These are phyloP conservation scores for Sporobolomyces phaffii DNA, from an alignment of 768 basidiomycete genomes.

Conservation along the genomic window DNA sequence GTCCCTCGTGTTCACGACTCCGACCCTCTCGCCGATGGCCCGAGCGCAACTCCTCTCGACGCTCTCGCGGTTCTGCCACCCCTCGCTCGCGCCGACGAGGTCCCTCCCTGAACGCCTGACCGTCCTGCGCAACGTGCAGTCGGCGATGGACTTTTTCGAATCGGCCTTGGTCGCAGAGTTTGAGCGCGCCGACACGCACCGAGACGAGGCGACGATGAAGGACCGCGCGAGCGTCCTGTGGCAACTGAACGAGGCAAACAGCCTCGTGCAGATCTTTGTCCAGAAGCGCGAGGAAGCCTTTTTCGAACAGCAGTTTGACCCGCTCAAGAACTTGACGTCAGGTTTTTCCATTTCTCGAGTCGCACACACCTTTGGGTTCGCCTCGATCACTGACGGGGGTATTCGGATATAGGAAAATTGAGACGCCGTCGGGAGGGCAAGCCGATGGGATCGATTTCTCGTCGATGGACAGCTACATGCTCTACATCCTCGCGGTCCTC, in stretches of 20 bases:
- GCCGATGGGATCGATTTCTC: conserved; percentile 69
- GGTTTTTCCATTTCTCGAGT: conserved; percentile 12
- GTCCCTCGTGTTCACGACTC: conserved; percentile 60
- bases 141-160: conserved; percentile 82
- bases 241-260: conserved; percentile 72
- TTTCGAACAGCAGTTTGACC: conserved; percentile 76
- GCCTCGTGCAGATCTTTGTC: conserved; percentile 89
- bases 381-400: too few relatives aligned
- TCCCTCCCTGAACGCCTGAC: conserved; percentile 56
- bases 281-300: conserved; percentile 88
- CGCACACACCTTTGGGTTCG: too few relatives aligned
- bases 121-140: conserved; percentile 57
- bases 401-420: conserved; percentile 45
- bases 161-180: conserved; percentile 78
- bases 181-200: conserved; percentile 70
- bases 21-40: conserved; percentile 54
- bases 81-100: conserved; percentile 62
- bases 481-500: conserved; percentile 59
- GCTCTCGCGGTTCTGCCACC: conserved; percentile 65
- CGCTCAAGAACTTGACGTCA: conserved; percentile 62
- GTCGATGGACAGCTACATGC: conserved; percentile 89
- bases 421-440: conserved; percentile 40
- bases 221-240: conserved; percentile 77
- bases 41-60: conserved; percentile 60
- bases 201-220: conserved; percentile 69